Base-by-base conservation (phyloP, 129 eudicot genomes). In the Flaveria trinervia region DNA sequence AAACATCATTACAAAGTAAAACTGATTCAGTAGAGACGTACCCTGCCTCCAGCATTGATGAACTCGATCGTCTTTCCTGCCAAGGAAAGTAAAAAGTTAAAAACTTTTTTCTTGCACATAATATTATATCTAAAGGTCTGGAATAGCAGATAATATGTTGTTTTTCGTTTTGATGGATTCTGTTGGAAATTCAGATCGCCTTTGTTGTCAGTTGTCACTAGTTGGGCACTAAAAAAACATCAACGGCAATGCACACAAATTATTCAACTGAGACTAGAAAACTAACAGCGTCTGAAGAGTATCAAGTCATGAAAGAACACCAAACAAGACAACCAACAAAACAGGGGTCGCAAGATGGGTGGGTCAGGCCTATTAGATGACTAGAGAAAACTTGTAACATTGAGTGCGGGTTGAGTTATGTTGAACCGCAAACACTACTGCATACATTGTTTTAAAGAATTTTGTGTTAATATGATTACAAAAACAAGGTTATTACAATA, bases 31-130 rank as follows among this genome's bases (percentile, higher is more conserved):
- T 22, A 59, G 56, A 81, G 52, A 81, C 90, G 64, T 91, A 94
- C 98, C 90, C 98, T 91, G 91, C 97, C 93, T 39, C 98, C 97
- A 54, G 96, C 97, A 46, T 28, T 83, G 60, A 94, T 91, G 55
- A 91, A 94, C 20, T 91, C 98, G 7, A 94, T 91, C 59, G 88
- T 84, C 85, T 84, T 91, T 72, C 97, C 98, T 94, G 97, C 72
- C 75, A 85, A 14, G 71, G 41, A 44, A 74, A 4, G 64, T 12
- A 54, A 67, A 48, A 72, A 78, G 75, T 10, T 18, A 16, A 48
- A n/a, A 60, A 59, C 51, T 14, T 56, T 5, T 14, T 14, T 12
- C 9, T 20, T 36, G 6, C 25, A 72, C 48, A 22, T 51, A n/a
- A 30, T 23, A 26, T 25, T 41, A 46, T 55, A 15, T 20, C 85